Evolutionary conservation across 1,284 basidiomycete genomes (phyloP).

Genomic region (Apiotrichum montevideense): DNA sequence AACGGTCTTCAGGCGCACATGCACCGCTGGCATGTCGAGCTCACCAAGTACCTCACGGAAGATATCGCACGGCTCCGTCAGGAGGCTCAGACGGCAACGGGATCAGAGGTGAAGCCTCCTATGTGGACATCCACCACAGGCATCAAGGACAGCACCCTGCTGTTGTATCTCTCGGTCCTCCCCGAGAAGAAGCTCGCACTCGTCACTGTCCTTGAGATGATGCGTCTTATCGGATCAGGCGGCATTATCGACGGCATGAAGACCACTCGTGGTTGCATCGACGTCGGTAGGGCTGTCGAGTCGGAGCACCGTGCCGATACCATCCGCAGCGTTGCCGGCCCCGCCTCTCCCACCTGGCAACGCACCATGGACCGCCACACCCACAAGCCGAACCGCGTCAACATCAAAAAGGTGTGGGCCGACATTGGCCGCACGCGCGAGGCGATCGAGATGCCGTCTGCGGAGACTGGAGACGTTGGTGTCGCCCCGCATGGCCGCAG

Average conservation of each 20-base stretch:
- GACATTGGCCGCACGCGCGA: slow-evolving; percentile 50
- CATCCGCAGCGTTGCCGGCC: slow-evolving; percentile 55
- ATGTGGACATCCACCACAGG: slow-evolving; percentile 15
- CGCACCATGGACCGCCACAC: slow-evolving; percentile 30
- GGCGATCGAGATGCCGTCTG: background rate
- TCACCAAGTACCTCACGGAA: slow-evolving; percentile 54
- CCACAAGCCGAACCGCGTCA: slow-evolving; percentile 27
- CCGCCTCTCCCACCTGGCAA: slow-evolving; percentile 34
- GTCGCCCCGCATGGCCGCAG: slow-evolving; percentile 26
- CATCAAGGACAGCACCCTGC: slow-evolving; percentile 27
- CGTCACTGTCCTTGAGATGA: slow-evolving; percentile 82
- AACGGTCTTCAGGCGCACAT: slow-evolving; percentile 69
- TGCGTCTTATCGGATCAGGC: slow-evolving; percentile 73
- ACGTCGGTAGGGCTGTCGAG: slow-evolving; percentile 79
- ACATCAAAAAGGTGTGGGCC: slow-evolving; percentile 28
- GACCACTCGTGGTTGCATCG: slow-evolving; percentile 73
- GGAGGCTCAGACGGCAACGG: slow-evolving; percentile 2
- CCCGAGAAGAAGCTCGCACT: slow-evolving; percentile 74
- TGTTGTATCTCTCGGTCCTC: slow-evolving; percentile 65
- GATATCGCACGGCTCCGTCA: slow-evolving; percentile 55
- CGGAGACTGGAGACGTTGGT: slow-evolving; percentile 25
- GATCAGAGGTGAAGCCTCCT: slow-evolving; percentile 1
- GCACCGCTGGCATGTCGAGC: slow-evolving; percentile 75
- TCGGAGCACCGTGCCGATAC: slow-evolving; percentile 79
- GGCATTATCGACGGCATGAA: slow-evolving; percentile 84